Percentiles rank a stretch among this genome's conserved stretches.
These are phyloP conservation scores for Dendrobium huoshanense DNA, from an alignment of 106 monocot genomes.

Conservation along the genomic window DNA sequence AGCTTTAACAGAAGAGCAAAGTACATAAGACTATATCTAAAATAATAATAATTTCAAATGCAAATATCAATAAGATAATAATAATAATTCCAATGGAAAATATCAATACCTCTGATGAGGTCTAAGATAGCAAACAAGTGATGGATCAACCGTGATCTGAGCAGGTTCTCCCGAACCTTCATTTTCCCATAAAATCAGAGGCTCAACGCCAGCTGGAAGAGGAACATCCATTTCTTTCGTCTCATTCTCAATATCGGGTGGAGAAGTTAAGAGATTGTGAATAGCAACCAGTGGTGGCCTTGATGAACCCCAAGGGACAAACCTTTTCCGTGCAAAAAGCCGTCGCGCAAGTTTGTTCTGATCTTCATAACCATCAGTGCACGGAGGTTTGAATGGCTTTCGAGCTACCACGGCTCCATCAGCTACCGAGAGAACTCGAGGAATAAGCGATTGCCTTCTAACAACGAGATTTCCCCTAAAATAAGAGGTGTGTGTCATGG, in stretches of 20 bases:
- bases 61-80: background rate
- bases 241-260: slow-evolving; percentile 27
- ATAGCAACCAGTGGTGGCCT: slow-evolving; percentile 44
- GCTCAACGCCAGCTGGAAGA: slow-evolving; percentile 80
- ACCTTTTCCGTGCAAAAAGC: slow-evolving; percentile 79
- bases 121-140: slow-evolving; percentile 81
- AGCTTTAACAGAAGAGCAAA: background rate
- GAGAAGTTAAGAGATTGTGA: slow-evolving; percentile 32
- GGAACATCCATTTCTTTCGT: slow-evolving; percentile 24
- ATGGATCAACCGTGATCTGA: slow-evolving; percentile 63
- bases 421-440: slow-evolving; percentile 82
- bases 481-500: slow-evolving; percentile 1
- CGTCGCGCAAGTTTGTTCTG: slow-evolving; percentile 70
- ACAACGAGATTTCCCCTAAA: slow-evolving; percentile 77
- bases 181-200: slow-evolving; percentile 78
- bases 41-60: background rate
- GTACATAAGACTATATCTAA: background rate
- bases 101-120: slow-evolving; percentile 88
- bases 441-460: slow-evolving; percentile 82
- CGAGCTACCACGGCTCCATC: slow-evolving; percentile 79
- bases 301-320: slow-evolving; percentile 89
- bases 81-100: background rate
- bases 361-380: slow-evolving; percentile 48
- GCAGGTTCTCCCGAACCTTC: slow-evolving; percentile 28
- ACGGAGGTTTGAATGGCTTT: slow-evolving; percentile 94